Percentiles rank a stretch among this genome's conserved stretches.
phyloP scores from a whole-genome alignment of 2,329 filamentous ascomycete genomes.

The Xylaria sp. region DNA sequence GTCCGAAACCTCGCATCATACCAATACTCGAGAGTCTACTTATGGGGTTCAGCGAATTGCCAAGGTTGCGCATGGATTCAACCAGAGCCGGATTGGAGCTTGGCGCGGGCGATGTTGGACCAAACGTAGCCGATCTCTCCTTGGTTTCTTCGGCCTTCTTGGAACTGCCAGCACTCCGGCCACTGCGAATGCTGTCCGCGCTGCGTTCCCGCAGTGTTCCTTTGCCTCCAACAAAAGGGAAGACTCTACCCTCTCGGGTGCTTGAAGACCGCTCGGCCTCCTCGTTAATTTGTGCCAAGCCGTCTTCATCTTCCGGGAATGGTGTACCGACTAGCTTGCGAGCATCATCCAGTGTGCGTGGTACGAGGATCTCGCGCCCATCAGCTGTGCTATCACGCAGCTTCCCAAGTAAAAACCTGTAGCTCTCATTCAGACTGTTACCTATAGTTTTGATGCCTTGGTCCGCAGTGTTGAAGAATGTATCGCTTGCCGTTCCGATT shows the following conservation, averaged over 20 bases:
- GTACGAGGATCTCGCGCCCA: conserved; percentile 55
- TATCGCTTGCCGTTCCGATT: conserved; percentile 76
- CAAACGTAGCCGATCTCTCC: conserved; percentile 34
- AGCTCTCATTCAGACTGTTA: conserved; percentile 82
- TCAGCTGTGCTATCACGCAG: conserved; percentile 64
- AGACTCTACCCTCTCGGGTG: conserved; percentile 56
- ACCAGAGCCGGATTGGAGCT: conserved; percentile 57
- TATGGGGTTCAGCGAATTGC: conserved; percentile 77
- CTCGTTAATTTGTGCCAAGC: conserved; percentile 43
- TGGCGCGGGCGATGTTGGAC: conserved; percentile 30
- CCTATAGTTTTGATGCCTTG: conserved; percentile 90
- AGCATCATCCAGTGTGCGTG: conserved; percentile 89
- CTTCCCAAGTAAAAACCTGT: conserved; percentile 87
- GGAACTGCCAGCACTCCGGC: conserved; percentile 55
- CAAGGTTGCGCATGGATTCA: conserved; percentile 75
- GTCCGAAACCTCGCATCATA: conserved; percentile 70
- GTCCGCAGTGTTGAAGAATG: conserved; percentile 81
- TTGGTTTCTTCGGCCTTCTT: conserved; percentile 47
- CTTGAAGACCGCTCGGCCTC: conserved; percentile 32
- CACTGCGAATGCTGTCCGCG: conserved; percentile 65
- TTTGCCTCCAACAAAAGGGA: conserved; percentile 66
- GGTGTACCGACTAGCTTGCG: conserved; percentile 78
- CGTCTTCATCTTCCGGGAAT: conserved; percentile 58
- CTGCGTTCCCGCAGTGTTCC: conserved; percentile 62
- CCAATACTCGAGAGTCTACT: conserved; percentile 69